phyloP scores from a whole-genome alignment of 805 yeast species.

The Myxozyma geophila region DNA sequence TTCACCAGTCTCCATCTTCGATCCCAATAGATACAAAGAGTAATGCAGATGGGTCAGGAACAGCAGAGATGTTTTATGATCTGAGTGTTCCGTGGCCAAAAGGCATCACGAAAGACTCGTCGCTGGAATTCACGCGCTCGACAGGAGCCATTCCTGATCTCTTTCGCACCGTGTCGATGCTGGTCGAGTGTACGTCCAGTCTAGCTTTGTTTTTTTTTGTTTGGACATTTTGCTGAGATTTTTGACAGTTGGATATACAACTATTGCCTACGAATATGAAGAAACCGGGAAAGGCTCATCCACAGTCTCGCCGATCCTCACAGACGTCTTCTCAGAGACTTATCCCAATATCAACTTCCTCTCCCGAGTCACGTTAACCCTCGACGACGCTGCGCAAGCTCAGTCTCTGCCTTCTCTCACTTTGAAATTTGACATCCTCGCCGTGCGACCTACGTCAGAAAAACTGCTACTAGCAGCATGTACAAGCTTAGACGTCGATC shows the following conservation, averaged over 20 bases:
- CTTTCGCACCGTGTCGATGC: slow-evolving; percentile 38
- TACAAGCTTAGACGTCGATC: slow-evolving; percentile 76
- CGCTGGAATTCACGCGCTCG: slow-evolving; percentile 15
- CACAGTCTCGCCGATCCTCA: slow-evolving; percentile 22
- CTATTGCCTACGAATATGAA: slow-evolving; percentile 72
- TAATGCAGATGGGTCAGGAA: neutral
- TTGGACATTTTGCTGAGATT: neutral
- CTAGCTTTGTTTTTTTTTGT: neutral
- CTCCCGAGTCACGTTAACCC: slow-evolving; percentile 73
- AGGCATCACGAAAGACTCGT: slow-evolving; percentile 15
- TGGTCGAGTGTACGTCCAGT: slow-evolving; percentile 37
- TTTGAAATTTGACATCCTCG: slow-evolving; percentile 73
- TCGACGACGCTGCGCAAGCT: slow-evolving; percentile 78
- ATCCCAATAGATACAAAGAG: neutral
- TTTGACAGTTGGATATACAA: slow-evolving; percentile 61
- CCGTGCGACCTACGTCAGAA: slow-evolving; percentile 81
- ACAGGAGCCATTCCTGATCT: slow-evolving; percentile 30
- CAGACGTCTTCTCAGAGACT: slow-evolving; percentile 4
- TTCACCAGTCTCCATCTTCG: neutral
- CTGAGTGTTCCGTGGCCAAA: slow-evolving; percentile 48
- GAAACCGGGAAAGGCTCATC: slow-evolving; percentile 40
- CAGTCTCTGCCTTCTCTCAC: slow-evolving; percentile 56
- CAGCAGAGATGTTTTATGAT: slow-evolving; percentile 43
- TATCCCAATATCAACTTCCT: slow-evolving; percentile 17
- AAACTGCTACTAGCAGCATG: slow-evolving; percentile 76